Evolutionary conservation across 148 eudicot genomes (phyloP), one percentile per base, ranked within the genome.

Genomic region (Camellia granthamiana): DNA sequence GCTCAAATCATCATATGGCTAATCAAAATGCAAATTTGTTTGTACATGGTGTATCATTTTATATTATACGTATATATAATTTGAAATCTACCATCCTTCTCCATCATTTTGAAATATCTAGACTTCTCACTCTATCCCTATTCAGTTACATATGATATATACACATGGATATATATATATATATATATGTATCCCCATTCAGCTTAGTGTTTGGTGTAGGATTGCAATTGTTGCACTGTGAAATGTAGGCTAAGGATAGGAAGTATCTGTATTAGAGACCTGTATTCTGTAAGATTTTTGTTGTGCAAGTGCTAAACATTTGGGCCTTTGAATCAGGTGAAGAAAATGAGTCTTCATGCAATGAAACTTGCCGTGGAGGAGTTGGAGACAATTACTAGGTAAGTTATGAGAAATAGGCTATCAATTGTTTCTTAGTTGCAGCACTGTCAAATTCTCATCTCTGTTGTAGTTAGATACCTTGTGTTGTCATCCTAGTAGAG

Each of bases 301-400:
- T 52, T 73, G 14, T 54, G 42, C 7, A 68, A 15, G 14, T 78
- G 64, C 74, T 78, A 51, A 78, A 41, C 42, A 69, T 68, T 23
- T 69, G 23, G 3, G 14, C 30, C 30, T 14, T 41, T 81, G 77
- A 68, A 12, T 62, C 83, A 84, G 88, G 88, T 85, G 63, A 85
- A 85, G 81, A 85, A 83, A 74, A 82, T 85, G 81, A 51, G 59
- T 38, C 78, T 85, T 58, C 77, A 79, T 68, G 88, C 88, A 77
- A 73, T 83, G 73, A 13, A 67, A 23, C 4, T 60, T 3, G 88
- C 85, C 43, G 80, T 85, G 70, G n/a, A 66, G 9, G 68, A 49
- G 7, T 71, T 85, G 76, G 79, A 84, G 19, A 52, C 65, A 1
- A n/a, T 21, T 54, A 65, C 71, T 2, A 5, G 72, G 78, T 79